Evolutionary conservation across 495 filamentous ascomycete genomes (phyloP), one percentile per base, ranked within the genome.

Genomic region (Penicillium salamii): DNA sequence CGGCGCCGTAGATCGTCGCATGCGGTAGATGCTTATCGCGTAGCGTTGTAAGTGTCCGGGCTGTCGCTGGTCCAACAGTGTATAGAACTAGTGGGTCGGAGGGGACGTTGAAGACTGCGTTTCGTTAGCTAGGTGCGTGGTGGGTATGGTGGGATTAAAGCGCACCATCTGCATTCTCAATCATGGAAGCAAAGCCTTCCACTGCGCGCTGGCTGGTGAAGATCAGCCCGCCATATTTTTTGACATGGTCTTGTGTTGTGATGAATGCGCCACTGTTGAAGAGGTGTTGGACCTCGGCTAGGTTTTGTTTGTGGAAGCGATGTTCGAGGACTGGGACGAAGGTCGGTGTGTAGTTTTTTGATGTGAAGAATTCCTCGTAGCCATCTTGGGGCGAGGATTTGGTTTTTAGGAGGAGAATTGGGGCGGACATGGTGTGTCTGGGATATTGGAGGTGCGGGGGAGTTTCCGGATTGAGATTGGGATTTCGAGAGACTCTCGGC

Each of bases 181-280:
- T 72, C n/a, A 91, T 72, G 24, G 74, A 62, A 9, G 81, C 73
- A 54, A 96, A 91, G 1, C 83, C 91, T 57, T 97, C 93, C 9
- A 96, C 93, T 5, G 93, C 88, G 15, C 95, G 81, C 62, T 97
- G 95, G 14, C 89, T 95, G 1, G 93, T 98, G 65, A 98, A 95
- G 39, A 97, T 87, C 42, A 97, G 62, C 1, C 89, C 91, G 11
- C 90, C 89, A 66, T 95, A 95, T 50, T 71, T 64, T 42, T 49
- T 57, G 37, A 14, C 50, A 6, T 31, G 14, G 7, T n/a, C 17
- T 26, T 34, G 3, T 29, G 23, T 45, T 26, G 38, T 17, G 2
- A 23, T 31, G 46, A 75, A 57, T 26, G 55, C 56, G 29, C 65
- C 65, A 14, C 56, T 50, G 14, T 51, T 50, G 52, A 86, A 67